Evolutionary conservation across 2,329 filamentous ascomycete genomes (phyloP).

Genomic region (Pezicula carpinea): DNA sequence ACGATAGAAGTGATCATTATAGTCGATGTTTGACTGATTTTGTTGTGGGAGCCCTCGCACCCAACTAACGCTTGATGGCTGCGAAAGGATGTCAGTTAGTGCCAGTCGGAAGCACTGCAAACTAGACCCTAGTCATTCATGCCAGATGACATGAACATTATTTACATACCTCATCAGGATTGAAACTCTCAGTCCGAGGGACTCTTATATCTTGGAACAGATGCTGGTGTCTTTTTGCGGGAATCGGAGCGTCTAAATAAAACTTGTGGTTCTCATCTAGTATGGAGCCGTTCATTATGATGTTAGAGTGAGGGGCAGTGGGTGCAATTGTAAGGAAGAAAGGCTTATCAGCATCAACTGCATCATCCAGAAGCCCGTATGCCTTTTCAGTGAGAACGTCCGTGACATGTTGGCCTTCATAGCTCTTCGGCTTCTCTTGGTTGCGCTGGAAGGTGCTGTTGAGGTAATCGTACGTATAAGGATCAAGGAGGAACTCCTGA

Average conservation of each 20-base stretch:
- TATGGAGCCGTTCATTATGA: neutral
- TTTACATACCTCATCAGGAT: slow-evolving; percentile 48
- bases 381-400: slow-evolving; percentile 57
- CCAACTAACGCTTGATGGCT: slow-evolving; percentile 41
- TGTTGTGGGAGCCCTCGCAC: slow-evolving; percentile 36
- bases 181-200: slow-evolving; percentile 60
- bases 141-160: neutral
- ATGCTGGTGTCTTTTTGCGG: slow-evolving; percentile 53
- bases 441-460: slow-evolving; percentile 60
- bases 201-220: slow-evolving; percentile 55
- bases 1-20: slow-evolving; percentile 46
- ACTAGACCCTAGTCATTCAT: neutral
- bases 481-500: slow-evolving; percentile 55
- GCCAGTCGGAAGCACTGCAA: too few relatives aligned
- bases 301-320: slow-evolving; percentile 57
- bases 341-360: slow-evolving; percentile 44
- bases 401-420: slow-evolving; percentile 37
- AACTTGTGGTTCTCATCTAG: neutral
- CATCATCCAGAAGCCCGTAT: slow-evolving; percentile 55
- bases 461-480: slow-evolving; percentile 61
- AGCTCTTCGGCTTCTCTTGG: slow-evolving; percentile 45
- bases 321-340: slow-evolving; percentile 65
- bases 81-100: slow-evolving; percentile 1
- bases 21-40: slow-evolving; percentile 35
- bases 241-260: slow-evolving; percentile 39